These are phyloP conservation scores for Saksenaea vasiformis DNA, from an alignment of 371 early-diverging fungal genomes.

Conservation along the genomic window DNA sequence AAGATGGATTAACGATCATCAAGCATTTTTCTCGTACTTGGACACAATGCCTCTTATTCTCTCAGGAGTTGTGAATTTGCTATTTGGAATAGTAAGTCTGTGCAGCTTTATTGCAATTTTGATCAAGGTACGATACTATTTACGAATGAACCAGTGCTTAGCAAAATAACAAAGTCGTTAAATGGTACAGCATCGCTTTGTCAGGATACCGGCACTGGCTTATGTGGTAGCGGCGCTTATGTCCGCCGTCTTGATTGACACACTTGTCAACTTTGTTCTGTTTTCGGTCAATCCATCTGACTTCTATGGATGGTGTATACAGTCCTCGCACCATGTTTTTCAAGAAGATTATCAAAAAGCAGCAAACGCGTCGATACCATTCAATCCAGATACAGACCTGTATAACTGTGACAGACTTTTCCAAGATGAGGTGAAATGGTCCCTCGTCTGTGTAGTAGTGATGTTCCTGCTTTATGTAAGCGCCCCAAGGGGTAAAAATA, in stretches of 20 bases:
- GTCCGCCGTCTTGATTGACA: conserved; percentile 13
- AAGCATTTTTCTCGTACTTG: conserved; percentile 36
- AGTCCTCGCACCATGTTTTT: not conserved
- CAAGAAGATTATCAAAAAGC: not conserved
- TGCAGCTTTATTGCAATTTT: conserved; percentile 13
- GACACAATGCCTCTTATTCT: conserved; percentile 23
- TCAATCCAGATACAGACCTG: conserved; percentile 15
- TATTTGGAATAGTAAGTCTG: conserved; percentile 28
- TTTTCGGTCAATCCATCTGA: conserved; percentile 12
- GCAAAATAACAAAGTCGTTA: not conserved
- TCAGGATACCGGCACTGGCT: conserved; percentile 13
- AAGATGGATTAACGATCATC: not conserved
- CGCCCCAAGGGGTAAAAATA: not conserved
- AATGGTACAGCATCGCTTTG: conserved; percentile 10
- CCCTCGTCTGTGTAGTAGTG: conserved; percentile 29
- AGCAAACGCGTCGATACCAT: not conserved
- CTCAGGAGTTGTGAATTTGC: conserved; percentile 29
- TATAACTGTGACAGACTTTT: conserved; percentile 48
- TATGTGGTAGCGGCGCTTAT: conserved; percentile 11
- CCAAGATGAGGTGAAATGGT: conserved; percentile 47
- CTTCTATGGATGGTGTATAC: conserved; percentile 17
- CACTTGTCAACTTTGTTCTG: conserved; percentile 23
- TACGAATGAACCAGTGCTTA: not conserved
- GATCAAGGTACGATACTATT: not conserved
- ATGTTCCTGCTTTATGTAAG: conserved; percentile 49